These are phyloP conservation scores for Claviceps digitariae DNA, from an alignment of 2,329 filamentous ascomycete species.

Conservation along the genomic window DNA sequence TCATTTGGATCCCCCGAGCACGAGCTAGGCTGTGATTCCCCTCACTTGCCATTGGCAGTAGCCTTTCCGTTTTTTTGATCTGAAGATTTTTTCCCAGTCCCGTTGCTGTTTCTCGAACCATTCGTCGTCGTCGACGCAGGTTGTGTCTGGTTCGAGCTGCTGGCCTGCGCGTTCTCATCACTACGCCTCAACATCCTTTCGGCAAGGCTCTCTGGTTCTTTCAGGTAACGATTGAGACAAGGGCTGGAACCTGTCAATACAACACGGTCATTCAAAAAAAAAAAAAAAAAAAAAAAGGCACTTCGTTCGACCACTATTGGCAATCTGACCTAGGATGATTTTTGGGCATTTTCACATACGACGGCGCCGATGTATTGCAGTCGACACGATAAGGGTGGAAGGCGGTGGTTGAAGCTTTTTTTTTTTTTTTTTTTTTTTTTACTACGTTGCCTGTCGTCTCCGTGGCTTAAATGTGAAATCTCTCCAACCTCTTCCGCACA, in stretches of 20 bases:
- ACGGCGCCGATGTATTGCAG: neutral
- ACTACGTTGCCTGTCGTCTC: neutral
- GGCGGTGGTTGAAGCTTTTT: neutral
- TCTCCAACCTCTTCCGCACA: neutral
- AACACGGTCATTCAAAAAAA: neutral
- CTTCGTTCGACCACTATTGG: neutral
- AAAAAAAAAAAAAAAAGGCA: too few species aligned
- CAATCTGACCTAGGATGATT: neutral
- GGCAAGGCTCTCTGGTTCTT: neutral
- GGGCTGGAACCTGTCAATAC: neutral
- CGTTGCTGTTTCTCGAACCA: neutral
- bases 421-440: neutral
- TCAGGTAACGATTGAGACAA: neutral
- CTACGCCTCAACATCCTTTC: neutral
- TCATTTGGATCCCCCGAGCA: neutral
- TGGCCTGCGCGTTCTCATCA: neutral
- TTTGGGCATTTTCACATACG: neutral
- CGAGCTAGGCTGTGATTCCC: neutral
- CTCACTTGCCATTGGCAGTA: neutral
- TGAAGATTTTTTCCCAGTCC: neutral
- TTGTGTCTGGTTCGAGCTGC: neutral
- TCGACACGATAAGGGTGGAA: neutral
- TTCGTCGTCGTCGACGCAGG: neutral
- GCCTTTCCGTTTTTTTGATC: neutral
- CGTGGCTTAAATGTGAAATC: neutral